Base-by-base conservation (phyloP, 2,329 filamentous ascomycete species). In the Beauveria australis region DNA sequence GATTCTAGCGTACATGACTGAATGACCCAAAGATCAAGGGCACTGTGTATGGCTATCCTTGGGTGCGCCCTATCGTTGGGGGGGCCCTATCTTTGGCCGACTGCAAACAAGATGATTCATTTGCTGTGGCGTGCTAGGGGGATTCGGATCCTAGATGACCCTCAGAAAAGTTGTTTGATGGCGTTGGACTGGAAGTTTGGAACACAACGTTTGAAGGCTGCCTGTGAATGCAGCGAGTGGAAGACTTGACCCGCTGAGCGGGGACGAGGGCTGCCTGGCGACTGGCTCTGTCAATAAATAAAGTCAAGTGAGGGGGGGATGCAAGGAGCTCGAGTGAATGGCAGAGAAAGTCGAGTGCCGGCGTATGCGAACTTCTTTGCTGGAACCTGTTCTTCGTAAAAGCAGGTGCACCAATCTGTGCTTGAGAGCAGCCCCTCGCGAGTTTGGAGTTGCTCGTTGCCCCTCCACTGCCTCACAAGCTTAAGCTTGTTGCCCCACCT, bases 31-130 rank as follows among this genome's bases (percentile, higher is more conserved):
- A 60, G 60, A 53, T 67, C 65, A 57, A 18, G 26, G 12, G 26
- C 26, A 2, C 3, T 22, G 30, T 48, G 14, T 37, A 37, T 37
- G 33, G 33, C 14, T 14, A 12, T 37, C 12, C 14, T 14, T 37
- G 33, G 12, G 33, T 3, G 33, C 12, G 12, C 12, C 33, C 33
- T 37, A 14, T 37, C 3, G 12, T 33, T 33, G 10, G 10, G 30
- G 3, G 30, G 5, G 12, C 30, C 30, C 30, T 37, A 37, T 37
- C 7, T 49, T 64, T 53, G 53, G 57, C 16, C 41, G 30, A 12
- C n/a, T 53, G 43, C 62, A 61, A 46, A 66, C 52, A 24, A 62
- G 63, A 10, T 44, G 41, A 43, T 66, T 65, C 59, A 65, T 64
- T 44, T 63, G 12, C 33, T 16, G 12, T 37, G 33, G 33, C 33